phyloP scores from a whole-genome alignment of 805 yeast species.

The Phaffomyces thermotolerans region DNA sequence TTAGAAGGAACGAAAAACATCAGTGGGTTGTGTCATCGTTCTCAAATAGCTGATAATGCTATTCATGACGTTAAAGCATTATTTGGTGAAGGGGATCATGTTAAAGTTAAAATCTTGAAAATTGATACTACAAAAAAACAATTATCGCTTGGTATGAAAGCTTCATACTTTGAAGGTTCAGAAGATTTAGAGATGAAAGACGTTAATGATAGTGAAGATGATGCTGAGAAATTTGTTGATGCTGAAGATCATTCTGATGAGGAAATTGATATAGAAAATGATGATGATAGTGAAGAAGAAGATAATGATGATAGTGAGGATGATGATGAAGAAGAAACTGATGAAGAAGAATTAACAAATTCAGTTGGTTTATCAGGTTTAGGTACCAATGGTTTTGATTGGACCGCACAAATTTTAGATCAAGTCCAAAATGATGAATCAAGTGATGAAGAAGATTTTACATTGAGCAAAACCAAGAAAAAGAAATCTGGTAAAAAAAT shows the following conservation, averaged over 20 bases:
- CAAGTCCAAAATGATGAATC: conserved; percentile 59
- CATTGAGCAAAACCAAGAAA: conserved; percentile 38
- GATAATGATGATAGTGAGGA: conserved; percentile 21
- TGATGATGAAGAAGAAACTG: conserved; percentile 23
- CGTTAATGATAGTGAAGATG: conserved; percentile 15
- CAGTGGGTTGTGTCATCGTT: conserved; percentile 81
- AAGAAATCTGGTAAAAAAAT: conserved; percentile 34
- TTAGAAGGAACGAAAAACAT: conserved; percentile 67
- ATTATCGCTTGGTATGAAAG: conserved; percentile 87
- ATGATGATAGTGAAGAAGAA: neutral
- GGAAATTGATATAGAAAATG: conserved; percentile 14
- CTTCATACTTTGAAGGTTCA: conserved; percentile 59
- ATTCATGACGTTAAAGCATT: conserved; percentile 53
- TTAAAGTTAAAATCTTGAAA: conserved; percentile 71
- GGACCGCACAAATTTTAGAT: conserved; percentile 88
- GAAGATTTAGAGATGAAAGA: conserved; percentile 26
- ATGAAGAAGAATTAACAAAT: conserved; percentile 23
- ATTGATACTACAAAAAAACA: conserved; percentile 62
- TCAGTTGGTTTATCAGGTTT: conserved; percentile 41
- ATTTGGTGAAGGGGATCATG: conserved; percentile 86
- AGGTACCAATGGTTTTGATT: conserved; percentile 84
- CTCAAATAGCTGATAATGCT: conserved; percentile 71
- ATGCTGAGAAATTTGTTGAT: conserved; percentile 19
- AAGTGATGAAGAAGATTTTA: conserved; percentile 43
- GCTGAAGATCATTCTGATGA: conserved; percentile 21